Conservation (phyloP, 2,329 filamentous ascomycete genomes). For the Dothistroma pini region DNA sequence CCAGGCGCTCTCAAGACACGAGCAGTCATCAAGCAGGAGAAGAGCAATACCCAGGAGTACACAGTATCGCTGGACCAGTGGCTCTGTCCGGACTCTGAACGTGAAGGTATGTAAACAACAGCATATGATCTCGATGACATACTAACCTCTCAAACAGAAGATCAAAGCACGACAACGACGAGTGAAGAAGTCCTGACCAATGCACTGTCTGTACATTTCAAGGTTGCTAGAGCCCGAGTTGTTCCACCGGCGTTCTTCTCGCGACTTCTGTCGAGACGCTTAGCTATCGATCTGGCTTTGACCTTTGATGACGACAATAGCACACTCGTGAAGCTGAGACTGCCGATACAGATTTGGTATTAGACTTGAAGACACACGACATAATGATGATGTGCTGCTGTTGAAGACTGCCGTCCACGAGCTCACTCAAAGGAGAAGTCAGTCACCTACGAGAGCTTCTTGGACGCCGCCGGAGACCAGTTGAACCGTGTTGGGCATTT, state of each 20-base stretch:
- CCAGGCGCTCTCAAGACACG: constrained; percentile 1
- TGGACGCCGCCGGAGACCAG: too few species aligned
- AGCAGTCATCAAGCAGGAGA: constrained; percentile 8
- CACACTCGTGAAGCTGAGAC: constrained; percentile 9
- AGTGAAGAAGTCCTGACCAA: constrained; percentile 12
- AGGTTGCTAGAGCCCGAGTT: neutral
- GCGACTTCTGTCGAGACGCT: constrained; percentile 12
- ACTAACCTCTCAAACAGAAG: constrained; percentile 5
- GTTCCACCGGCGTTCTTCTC: constrained; percentile 13
- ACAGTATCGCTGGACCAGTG: constrained; percentile 6
- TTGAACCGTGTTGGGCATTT: too few species aligned
- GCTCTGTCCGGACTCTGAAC: constrained; percentile 12
- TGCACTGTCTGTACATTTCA: constrained; percentile 8
- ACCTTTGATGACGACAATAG: constrained; percentile 14
- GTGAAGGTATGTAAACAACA: constrained; percentile 10
- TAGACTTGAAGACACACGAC: neutral
- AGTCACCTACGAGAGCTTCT: too few species aligned
- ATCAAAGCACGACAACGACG: neutral
- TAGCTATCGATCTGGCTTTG: constrained; percentile 13
- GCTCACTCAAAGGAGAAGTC: too few species aligned
- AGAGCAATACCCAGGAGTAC: constrained; percentile 3
- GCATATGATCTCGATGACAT: neutral
- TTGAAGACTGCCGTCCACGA: too few species aligned
- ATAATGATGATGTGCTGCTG: too few species aligned
- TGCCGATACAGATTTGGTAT: constrained; percentile 14